Base-by-base conservation (phyloP, 2,329 filamentous ascomycete species). In the Falciphora oryzae region DNA sequence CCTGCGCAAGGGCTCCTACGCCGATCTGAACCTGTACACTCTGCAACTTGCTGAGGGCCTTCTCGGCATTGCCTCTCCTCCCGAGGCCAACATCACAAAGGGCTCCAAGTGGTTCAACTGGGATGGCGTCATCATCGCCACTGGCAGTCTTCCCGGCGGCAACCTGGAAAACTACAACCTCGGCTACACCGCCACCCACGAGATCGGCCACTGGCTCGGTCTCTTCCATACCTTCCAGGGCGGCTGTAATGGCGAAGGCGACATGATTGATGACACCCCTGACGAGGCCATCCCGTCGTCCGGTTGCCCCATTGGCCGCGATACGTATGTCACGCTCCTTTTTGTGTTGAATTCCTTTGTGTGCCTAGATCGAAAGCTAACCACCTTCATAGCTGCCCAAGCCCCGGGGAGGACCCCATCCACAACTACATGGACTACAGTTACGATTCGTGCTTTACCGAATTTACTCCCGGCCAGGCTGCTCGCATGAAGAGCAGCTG, bases 201-300 rank as follows among this genome's bases (percentile, higher is more conserved):
- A 80, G 71, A 69, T 76, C 28, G 78, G 78, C 6, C 78, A 80
- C 69, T 80, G 77, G 77, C 75, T 80, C 65, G 77, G 78, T 59
- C 72, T 80, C 25, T 74, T 75, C 68, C 78, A 80, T 68, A 79
- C 77, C 64, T 80, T 80, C 73, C 73, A 78, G 68, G 78, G 76
- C 56, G 74, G 73, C 60, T 79, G 77, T 69, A 70, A 70, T 32
- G 73, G 74, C 14, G 53, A 56, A 29, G 77, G 77, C n/a, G 78
- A 80, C 67, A 70, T 66, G 31, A 72, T 80, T 25, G 65, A 71
- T 50, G 78, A 80, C 64, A 80, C 78, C 14, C 77, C 78, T 4
- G 73, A 75, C 29, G 74, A 79, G 69, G 67, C 71, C n/a, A 72
- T 66, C 44, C 62, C 72, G 32, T 70, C 72, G 29, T 69, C 66